Conservation (phyloP, 2,329 filamentous ascomycete species). For the Aspergillus ustus region DNA sequence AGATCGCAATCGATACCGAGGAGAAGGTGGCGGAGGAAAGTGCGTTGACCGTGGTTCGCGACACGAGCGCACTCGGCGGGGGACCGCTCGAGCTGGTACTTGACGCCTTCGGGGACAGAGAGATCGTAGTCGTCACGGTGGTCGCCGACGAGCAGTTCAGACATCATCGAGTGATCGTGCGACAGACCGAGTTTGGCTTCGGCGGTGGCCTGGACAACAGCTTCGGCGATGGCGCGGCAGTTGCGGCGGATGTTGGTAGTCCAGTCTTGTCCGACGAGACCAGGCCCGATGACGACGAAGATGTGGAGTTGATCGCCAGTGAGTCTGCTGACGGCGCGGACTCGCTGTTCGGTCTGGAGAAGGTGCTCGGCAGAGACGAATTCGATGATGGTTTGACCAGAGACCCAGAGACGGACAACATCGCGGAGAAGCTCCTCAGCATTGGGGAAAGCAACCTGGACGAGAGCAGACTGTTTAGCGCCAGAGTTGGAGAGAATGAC, state of each 20-base stretch:
- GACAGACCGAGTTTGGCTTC: constrained; percentile 37
- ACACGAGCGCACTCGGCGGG: constrained; percentile 36
- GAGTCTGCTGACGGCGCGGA: constrained; percentile 16
- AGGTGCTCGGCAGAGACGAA: constrained; percentile 21
- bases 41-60: constrained; percentile 18
- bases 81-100: constrained; percentile 30
- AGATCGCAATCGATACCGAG: constrained; percentile 21
- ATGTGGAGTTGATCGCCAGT: constrained; percentile 31
- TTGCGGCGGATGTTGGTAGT: constrained; percentile 35
- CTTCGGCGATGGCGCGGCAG: constrained; percentile 42
- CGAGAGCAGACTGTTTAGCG: constrained; percentile 22
- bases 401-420: constrained; percentile 38
- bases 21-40: constrained; percentile 19
- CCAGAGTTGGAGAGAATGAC: constrained; percentile 42
- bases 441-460: constrained; percentile 51
- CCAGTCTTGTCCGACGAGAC: constrained; percentile 28
- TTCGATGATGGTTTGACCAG: constrained; percentile 19
- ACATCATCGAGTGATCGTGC: constrained; percentile 38
- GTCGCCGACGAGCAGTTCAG: constrained; percentile 34
- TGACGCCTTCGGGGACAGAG: constrained; percentile 21
- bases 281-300: constrained; percentile 32
- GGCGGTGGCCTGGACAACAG: constrained; percentile 39
- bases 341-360: constrained; percentile 17
- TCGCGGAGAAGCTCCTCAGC: constrained; percentile 35
- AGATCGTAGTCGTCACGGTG: constrained; percentile 34